Evolutionary conservation across 139 green algal species (phyloP).

Genomic region (Pseudopediastrum boryanum): DNA sequence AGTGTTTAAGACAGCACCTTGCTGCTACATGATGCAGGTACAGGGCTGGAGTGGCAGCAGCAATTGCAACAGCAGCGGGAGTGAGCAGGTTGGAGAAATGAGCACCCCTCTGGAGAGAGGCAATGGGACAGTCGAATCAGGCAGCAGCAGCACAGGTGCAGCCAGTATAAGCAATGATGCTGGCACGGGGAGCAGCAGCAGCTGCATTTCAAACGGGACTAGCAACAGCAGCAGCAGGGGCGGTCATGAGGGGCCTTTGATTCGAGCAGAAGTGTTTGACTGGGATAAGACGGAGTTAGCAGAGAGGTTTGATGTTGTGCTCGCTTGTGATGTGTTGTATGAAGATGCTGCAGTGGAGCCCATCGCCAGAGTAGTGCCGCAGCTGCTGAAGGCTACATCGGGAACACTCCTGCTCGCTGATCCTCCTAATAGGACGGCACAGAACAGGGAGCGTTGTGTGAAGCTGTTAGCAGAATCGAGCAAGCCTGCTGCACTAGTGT

Average conservation of each 20-base stretch:
- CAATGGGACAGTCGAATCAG: too few relatives aligned
- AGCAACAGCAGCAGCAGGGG: constrained; percentile 7
- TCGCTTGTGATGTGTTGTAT: constrained; percentile 80
- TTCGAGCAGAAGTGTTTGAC: constrained; percentile 58
- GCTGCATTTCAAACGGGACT: background rate
- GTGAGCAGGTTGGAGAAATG: too few relatives aligned
- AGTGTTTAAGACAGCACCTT: too few relatives aligned
- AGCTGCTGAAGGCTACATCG: constrained; percentile 14
- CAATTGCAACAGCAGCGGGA: too few relatives aligned
- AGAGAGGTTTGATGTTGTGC: constrained; percentile 61
- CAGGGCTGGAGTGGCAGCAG: too few relatives aligned
- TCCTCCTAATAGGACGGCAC: constrained; percentile 55
- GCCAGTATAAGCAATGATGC: background rate
- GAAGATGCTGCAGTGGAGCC: constrained; percentile 58
- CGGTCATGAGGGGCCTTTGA: background rate
- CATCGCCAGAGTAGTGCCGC: constrained; percentile 52
- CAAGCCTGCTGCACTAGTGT: background rate
- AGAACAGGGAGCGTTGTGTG: constrained; percentile 56
- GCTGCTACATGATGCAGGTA: too few relatives aligned
- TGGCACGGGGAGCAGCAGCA: constrained; percentile 21
- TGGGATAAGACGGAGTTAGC: constrained; percentile 43
- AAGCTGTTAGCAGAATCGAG: constrained; percentile 27
- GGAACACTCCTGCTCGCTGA: constrained; percentile 55
- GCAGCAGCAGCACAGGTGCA: background rate
- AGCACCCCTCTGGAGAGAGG: too few relatives aligned